A percentile compares a stretch with the other conserved stretches of the same genome.
phyloP scores from a whole-genome alignment of 2,329 filamentous ascomycete species.

The Pseudogymnoascus sp. region DNA sequence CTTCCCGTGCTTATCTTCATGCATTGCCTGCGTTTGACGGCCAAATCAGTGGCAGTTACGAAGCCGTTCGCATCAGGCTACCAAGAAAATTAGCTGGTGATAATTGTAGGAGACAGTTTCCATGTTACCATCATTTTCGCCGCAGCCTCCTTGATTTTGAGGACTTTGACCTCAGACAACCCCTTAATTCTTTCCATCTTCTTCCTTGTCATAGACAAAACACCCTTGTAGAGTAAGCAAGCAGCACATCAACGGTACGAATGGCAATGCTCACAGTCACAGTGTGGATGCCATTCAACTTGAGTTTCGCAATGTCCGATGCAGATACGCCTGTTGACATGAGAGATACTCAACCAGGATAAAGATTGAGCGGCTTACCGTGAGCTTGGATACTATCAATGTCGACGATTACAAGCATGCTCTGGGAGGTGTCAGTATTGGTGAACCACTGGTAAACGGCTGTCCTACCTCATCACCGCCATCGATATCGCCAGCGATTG shows the following conservation, averaged over 20 bases:
- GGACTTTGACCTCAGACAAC: conserved; percentile 62
- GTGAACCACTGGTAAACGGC: background rate
- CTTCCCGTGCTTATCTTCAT: conserved; percentile 62
- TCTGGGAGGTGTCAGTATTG: background rate
- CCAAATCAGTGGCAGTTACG: conserved; percentile 58
- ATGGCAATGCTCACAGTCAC: conserved; percentile 42
- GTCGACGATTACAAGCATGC: conserved; percentile 43
- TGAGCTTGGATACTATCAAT: conserved; percentile 60
- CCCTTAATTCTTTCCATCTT: conserved; percentile 60
- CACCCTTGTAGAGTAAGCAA: background rate
- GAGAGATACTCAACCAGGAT: background rate
- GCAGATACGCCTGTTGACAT: conserved; percentile 47
- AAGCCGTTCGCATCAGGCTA: conserved; percentile 54
- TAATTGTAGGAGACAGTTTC: background rate
- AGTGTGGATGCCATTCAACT: conserved; percentile 54
- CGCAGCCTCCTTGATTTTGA: conserved; percentile 62
- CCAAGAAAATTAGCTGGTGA: background rate
- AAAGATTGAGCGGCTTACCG: conserved; percentile 33
- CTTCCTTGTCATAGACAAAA: conserved; percentile 44
- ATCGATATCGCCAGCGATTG: conserved; percentile 6
- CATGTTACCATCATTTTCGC: conserved; percentile 31
- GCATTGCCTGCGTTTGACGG: conserved; percentile 54
- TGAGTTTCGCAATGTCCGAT: conserved; percentile 58
- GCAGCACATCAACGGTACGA: background rate
- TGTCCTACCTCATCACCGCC: conserved; percentile 12